Base-by-base conservation (phyloP, 768 basidiomycete genomes). In the Serendipita vermifera region DNA sequence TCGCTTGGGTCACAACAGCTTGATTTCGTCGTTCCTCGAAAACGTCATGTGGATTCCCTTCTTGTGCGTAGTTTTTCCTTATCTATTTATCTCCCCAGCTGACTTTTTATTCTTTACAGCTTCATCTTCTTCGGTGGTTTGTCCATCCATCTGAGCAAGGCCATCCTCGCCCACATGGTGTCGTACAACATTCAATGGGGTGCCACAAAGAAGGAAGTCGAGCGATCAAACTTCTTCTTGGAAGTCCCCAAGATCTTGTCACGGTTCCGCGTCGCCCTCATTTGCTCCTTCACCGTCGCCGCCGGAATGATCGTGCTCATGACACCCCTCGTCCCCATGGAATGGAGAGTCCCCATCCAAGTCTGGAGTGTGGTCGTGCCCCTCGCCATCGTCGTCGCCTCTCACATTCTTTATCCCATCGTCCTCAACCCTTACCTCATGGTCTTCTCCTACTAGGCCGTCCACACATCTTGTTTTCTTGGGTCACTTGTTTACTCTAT, bases 371-470 rank as follows among this genome's bases (percentile, higher is more conserved):
- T 89, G 15, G 79, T 83, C 38, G 66, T 89, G 4, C 90, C 90
- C 3, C 73, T 91, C 14, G 78, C 77, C 13, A 69, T 87, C 56
- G 81, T 83, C 0, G 75, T 77, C 3, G 74, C 74, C 1, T 78
- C 77, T 41, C 87, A 89, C 57, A 73, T 87, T 31, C 39, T 33
- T 24, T 39, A 38, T 53, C 59, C 85, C 76, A 83, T 93, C 56
- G 80, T 89, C 17, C 76, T 92, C 38, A 92, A 92, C 62, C 90
- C 87, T 0, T 87, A 84, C 83, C 70, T 90, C 55, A 87, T 88
- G 83, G 85, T 88, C 40, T 90, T 89, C 69, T 82, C 81, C 0
- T 79, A 77, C 58, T 74, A 62, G 66, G n/a, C 40, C 15, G 27
- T 54, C 33, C 46, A 24, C 46, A 48, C 26, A 14, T n/a, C n/a